Base-by-base conservation (phyloP, 768 basidiomycete species). In the Termitomyces sp. region DNA sequence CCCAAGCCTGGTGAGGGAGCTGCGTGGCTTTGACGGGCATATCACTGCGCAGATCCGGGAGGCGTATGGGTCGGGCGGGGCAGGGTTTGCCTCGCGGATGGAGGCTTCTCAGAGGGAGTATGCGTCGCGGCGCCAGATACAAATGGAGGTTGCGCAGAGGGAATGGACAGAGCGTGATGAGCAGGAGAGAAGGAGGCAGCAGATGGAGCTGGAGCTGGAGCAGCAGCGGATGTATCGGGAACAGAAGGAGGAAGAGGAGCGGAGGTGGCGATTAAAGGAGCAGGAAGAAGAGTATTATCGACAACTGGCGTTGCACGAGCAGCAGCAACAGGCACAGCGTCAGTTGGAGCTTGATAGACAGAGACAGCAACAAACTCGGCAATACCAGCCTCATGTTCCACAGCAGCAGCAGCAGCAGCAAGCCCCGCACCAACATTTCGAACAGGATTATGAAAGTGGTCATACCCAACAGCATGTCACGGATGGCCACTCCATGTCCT, bases 1-100 rank as follows among this genome's bases (percentile, higher is more conserved):
- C 64, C 83, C 83, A 3, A 80, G 74, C 50, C 68, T 87, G 53
- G 77, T 83, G 12, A 74, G 77, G 52, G 83, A 86, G 49, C 73
- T 84, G 60, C 72, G 76, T 55, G 71, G 68, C n/a, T 86, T 86
- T 61, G 82, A 84, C 10, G 82, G 78, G 0, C 75, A 77, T 29
- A 77, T 86, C 60, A 72, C 73, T 27, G 69, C 73, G 13, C 83
- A 83, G 65, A 76, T 85, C 16, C 71, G 75, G 42, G 74, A 76
- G 58, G 79, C 78, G 5, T 78, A 77, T 61, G 65, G 71, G 34
- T 68, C 67, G 46, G 72, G 67, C 18, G 72, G 63, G 71, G 34
- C 73, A 72, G 59, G 66, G 36, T n/a, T 37, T 68, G 13, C 66
- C 67, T 8, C 69, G 70, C 69, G 61, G 46, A 22, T 36, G 24